Percentiles rank a stretch among this genome's conserved stretches.
These are phyloP conservation scores for Berberis vulgaris DNA, from an alignment of 164 flowering plant genomes.

Conservation along the genomic window DNA sequence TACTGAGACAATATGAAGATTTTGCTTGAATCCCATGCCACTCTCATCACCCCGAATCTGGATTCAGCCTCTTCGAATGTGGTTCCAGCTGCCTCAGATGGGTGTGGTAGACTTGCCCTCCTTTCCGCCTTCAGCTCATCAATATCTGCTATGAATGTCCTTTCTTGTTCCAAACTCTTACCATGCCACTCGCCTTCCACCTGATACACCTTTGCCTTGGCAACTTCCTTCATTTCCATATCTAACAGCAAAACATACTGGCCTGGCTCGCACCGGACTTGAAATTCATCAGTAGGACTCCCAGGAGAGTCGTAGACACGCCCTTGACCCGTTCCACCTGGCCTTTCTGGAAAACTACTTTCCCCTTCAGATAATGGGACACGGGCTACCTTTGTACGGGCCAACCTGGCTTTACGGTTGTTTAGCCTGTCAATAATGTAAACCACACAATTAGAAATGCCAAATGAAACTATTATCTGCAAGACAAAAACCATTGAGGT, in stretches of 20 bases:
- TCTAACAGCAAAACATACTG: constrained; percentile 44
- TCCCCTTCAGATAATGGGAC: constrained; percentile 42
- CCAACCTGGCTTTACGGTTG: constrained; percentile 85
- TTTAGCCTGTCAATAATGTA: constrained; percentile 61
- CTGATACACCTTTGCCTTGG: constrained; percentile 52
- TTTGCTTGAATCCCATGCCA: constrained; percentile 57
- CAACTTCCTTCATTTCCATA: constrained; percentile 45
- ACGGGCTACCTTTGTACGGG: constrained; percentile 69
- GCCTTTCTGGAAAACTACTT: constrained; percentile 38
- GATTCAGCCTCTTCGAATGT: constrained; percentile 56
- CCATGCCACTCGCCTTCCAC: constrained; percentile 62
- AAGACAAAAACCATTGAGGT: too few relatives aligned
- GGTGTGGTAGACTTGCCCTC: constrained; percentile 39
- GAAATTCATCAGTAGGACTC: constrained; percentile 43
- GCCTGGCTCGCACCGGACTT: constrained; percentile 36
- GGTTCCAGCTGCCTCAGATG: constrained; percentile 45
- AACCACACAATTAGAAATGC: constrained; percentile 6
- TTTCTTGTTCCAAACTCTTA: constrained; percentile 41
- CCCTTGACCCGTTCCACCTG: constrained; percentile 24
- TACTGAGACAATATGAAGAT: constrained; percentile 10
- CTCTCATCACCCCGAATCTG: constrained; percentile 51
- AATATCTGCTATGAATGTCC: constrained; percentile 55
- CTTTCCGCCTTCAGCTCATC: constrained; percentile 42
- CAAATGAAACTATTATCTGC: too few relatives aligned
- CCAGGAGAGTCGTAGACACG: constrained; percentile 39